A percentile compares a stretch with the other conserved stretches of the same genome.
These are phyloP conservation scores for Desmodesmus armatus DNA, from an alignment of 139 green algal species.

Conservation along the genomic window DNA sequence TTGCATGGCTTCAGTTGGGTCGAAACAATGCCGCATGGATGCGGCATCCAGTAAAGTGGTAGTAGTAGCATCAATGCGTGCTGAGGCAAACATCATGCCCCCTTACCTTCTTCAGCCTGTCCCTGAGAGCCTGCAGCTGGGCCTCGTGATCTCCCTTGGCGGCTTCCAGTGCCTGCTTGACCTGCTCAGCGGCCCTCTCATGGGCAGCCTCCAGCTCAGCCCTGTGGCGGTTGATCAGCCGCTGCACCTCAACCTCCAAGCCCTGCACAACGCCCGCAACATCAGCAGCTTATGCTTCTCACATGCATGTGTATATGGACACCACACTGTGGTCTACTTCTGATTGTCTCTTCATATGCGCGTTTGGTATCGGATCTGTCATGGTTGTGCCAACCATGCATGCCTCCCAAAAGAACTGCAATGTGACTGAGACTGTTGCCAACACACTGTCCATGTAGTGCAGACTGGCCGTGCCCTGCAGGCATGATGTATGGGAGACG, in stretches of 20 bases:
- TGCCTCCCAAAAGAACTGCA: too few species aligned
- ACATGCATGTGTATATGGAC: too few species aligned
- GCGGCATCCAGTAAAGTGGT: neutral
- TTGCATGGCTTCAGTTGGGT: neutral
- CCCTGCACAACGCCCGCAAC: slow-evolving; percentile 22
- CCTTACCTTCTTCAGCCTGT: slow-evolving; percentile 36
- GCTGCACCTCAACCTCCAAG: slow-evolving; percentile 66
- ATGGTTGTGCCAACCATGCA: too few species aligned
- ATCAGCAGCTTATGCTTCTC: neutral
- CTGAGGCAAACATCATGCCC: neutral
- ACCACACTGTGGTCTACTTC: neutral
- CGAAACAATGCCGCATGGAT: too few species aligned
- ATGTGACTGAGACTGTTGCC: too few species aligned
- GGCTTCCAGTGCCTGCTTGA: slow-evolving; percentile 40
- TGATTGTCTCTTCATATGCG: too few species aligned
- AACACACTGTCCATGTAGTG: too few species aligned
- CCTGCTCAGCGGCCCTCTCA: slow-evolving; percentile 56
- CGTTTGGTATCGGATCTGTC: too few species aligned
- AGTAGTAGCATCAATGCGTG: neutral
- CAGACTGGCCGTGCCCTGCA: too few species aligned
- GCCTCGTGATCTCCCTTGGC: slow-evolving; percentile 33
- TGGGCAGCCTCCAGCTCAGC: slow-evolving; percentile 59
- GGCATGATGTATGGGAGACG: too few species aligned
- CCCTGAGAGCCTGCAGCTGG: slow-evolving; percentile 22
- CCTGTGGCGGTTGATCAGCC: slow-evolving; percentile 59